Conservation (phyloP, 495 filamentous ascomycete species). For the Astrocystis sublimbata region DNA sequence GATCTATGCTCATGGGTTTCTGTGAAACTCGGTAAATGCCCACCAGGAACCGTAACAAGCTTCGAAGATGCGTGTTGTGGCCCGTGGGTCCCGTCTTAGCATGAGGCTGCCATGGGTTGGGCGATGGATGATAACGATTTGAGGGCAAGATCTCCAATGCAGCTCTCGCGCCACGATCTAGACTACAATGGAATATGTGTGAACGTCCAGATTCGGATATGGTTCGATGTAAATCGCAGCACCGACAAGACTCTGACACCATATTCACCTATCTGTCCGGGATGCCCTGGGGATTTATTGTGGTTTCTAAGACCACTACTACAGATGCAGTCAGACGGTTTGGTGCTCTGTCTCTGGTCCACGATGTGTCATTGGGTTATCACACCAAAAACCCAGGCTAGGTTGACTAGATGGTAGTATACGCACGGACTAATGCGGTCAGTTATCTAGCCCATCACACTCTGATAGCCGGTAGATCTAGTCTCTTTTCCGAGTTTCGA, state of each 20-base stretch:
- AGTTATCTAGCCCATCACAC: neutral
- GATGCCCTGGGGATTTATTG: neutral
- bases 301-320: neutral
- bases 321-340: neutral
- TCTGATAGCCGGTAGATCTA: neutral
- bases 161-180: too few relatives aligned
- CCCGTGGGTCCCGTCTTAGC: too few relatives aligned
- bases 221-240: neutral
- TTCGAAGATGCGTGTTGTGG: too few relatives aligned
- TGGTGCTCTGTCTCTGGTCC: neutral
- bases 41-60: too few relatives aligned
- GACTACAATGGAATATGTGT: too few relatives aligned
- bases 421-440: neutral
- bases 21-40: too few relatives aligned
- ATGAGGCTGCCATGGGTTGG: too few relatives aligned
- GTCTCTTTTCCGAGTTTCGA: neutral
- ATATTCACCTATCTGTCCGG: too few relatives aligned
- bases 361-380: neutral
- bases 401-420: neutral
- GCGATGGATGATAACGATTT: too few relatives aligned
- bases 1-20: too few relatives aligned
- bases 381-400: neutral
- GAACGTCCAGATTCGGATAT: neutral
- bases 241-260: conserved; percentile 5
- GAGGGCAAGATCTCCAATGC: too few relatives aligned